Percentiles rank a stretch among this genome's conserved stretches.
phyloP scores from a whole-genome alignment of 169 alveolate genomes.

The Eimeria zaria region DNA sequence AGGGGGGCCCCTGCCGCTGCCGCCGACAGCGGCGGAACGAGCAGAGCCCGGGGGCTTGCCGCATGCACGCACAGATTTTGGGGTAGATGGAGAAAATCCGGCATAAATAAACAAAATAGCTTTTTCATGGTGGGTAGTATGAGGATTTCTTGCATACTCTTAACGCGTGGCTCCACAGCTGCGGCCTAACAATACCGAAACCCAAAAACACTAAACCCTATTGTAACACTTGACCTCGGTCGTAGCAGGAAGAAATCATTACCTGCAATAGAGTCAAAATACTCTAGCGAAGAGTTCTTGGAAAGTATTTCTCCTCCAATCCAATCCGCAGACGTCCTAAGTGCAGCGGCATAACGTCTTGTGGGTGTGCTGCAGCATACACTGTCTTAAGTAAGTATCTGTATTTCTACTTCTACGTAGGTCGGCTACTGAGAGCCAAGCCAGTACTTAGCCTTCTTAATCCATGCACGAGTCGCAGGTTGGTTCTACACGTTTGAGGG shows the following conservation, averaged over 20 bases:
- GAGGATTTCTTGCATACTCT: not conserved
- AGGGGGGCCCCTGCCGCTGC: conserved; percentile 61
- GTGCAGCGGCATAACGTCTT: not conserved
- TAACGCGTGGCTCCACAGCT: not conserved
- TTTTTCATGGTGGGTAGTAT: not conserved
- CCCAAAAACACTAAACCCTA: not conserved
- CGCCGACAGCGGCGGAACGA: conserved; percentile 51
- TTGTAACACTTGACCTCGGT: not conserved
- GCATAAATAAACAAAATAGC: not conserved
- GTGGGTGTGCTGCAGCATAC: not conserved
- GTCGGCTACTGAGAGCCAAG: not conserved
- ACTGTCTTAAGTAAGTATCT: not conserved
- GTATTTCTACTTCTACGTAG: not conserved
- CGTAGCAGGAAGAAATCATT: not conserved
- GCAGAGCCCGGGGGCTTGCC: conserved; percentile 42
- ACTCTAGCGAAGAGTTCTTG: not conserved
- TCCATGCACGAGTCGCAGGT: too few relatives aligned
- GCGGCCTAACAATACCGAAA: not conserved
- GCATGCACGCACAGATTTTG: not conserved
- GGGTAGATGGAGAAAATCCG: not conserved
- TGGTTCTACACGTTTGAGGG: too few relatives aligned
- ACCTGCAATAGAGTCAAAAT: not conserved
- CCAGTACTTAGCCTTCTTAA: not conserved
- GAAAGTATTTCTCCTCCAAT: not conserved
- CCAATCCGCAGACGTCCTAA: not conserved